phyloP scores from a whole-genome alignment of 345 rosid genomes.

The Populus alba region DNA sequence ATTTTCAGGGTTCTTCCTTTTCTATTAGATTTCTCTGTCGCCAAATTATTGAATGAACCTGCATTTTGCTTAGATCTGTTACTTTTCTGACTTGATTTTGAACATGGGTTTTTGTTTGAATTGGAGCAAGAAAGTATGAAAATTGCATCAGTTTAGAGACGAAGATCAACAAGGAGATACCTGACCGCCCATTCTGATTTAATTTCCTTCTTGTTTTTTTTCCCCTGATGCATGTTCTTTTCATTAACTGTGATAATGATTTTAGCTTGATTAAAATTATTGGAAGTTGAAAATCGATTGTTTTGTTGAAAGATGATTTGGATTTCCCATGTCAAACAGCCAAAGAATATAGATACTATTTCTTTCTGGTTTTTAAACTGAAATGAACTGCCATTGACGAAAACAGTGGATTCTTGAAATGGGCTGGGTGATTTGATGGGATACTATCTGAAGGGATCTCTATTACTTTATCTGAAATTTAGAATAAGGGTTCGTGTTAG shows the following conservation, averaged over 20 bases:
- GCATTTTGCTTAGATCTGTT: slow-evolving; percentile 25
- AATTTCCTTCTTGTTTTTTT: neutral
- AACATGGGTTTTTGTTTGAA: slow-evolving; percentile 7
- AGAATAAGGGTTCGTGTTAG: neutral
- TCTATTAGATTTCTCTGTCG: neutral
- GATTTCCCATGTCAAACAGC: no score
- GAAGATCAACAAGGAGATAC: neutral
- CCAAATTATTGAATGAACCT: neutral
- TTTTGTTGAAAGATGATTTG: no score
- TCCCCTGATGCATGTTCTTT: neutral
- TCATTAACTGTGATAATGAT: neutral
- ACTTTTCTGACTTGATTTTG: slow-evolving; percentile 2
- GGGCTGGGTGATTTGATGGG: neutral
- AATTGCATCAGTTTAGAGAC: neutral
- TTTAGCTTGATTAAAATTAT: neutral
- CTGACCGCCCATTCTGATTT: neutral
- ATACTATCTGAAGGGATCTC: neutral
- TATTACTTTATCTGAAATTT: neutral
- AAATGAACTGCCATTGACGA: neutral
- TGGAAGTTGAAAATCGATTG: neutral
- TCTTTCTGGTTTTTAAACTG: neutral
- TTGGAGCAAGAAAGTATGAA: neutral
- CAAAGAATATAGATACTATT: no score
- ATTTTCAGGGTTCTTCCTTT: neutral
- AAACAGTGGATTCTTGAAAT: neutral